Evolutionary conservation across 2,329 filamentous ascomycete species (phyloP).

Genomic region (Zymoseptoria ardabiliae): DNA sequence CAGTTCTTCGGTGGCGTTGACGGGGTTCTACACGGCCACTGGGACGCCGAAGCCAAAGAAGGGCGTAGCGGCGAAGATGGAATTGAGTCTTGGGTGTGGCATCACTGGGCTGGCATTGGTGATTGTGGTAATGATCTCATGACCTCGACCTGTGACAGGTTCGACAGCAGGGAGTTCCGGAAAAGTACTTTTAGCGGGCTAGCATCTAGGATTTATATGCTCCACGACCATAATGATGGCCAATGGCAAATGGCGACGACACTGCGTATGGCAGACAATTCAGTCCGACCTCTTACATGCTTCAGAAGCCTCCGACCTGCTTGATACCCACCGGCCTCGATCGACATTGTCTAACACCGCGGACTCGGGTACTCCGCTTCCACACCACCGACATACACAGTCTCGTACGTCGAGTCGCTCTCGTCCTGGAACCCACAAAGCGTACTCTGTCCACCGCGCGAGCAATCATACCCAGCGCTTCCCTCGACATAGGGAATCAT

Average conservation of each 20-base stretch:
- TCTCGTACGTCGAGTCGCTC: background rate
- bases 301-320: background rate
- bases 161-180: background rate
- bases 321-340: background rate
- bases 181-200: background rate
- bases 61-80: conserved; percentile 22
- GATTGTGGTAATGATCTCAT: background rate
- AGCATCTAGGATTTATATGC: background rate
- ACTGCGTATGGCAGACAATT: background rate
- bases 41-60: conserved; percentile 26
- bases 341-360: background rate
- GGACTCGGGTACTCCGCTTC: background rate
- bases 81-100: conserved; percentile 8
- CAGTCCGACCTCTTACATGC: background rate
- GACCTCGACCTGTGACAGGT: background rate
- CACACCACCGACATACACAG: background rate
- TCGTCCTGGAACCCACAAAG: conserved; percentile 1
- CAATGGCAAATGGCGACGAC: background rate
- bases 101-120: background rate
- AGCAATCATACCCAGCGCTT: background rate
- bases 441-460: conserved; percentile 2
- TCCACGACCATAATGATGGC: background rate
- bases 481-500: conserved; percentile 1
- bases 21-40: conserved; percentile 34
- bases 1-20: conserved; percentile 18